Evolutionary conservation across 257 asterid genomes (phyloP).

Genomic region (Plantago elongata): DNA sequence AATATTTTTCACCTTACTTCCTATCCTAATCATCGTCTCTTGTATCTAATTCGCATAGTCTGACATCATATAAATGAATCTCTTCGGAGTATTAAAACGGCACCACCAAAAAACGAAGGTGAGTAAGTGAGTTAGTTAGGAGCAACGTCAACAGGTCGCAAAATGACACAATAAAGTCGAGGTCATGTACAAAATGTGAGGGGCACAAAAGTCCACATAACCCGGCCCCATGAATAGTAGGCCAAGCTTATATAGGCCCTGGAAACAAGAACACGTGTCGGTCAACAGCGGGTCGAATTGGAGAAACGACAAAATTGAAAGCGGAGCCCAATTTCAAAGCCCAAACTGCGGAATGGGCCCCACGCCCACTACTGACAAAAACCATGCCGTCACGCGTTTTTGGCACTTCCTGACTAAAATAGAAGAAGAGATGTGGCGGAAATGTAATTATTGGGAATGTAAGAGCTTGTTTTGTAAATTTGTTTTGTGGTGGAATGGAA

Average conservation of each 20-base stretch:
- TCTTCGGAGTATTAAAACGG: too few relatives aligned
- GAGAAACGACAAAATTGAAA: constrained; percentile 34
- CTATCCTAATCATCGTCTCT: too few relatives aligned
- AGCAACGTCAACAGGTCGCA: not conserved
- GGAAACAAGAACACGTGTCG: constrained; percentile 28
- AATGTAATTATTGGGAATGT: constrained; percentile 8
- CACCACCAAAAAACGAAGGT: too few relatives aligned
- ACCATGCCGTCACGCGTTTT: constrained; percentile 44
- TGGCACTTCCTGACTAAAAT: constrained; percentile 30
- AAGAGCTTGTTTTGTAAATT: constrained; percentile 25
- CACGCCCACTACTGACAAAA: constrained; percentile 31
- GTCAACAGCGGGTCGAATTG: not conserved
- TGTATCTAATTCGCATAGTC: too few relatives aligned
- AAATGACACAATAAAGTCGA: not conserved
- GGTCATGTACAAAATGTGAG: constrained; percentile 25
- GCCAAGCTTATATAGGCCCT: not conserved
- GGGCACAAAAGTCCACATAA: constrained; percentile 1
- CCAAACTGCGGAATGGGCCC: constrained; percentile 12
- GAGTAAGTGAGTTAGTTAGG: too few relatives aligned
- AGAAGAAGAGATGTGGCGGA: constrained; percentile 20
- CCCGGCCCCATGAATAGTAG: not conserved
- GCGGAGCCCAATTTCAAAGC: constrained; percentile 16
- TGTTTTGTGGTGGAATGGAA: too few relatives aligned
- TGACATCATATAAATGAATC: too few relatives aligned
- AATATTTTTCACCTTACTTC: too few relatives aligned